Conservation (phyloP, 192 early-diverging fungal species). For the Backusella luteola region DNA sequence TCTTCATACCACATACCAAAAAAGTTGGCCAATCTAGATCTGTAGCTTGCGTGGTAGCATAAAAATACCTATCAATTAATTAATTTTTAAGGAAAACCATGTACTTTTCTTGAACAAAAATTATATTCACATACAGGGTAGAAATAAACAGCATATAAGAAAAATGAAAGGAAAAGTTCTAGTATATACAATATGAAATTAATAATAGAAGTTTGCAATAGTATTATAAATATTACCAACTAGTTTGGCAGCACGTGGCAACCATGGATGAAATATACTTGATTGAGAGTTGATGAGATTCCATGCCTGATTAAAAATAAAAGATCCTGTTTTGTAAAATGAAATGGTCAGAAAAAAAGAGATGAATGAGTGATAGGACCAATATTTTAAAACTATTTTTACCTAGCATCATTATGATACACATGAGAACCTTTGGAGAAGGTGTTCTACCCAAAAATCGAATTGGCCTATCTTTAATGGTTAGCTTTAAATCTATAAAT, state of each 20-base stretch:
- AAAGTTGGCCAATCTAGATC: slow-evolving; percentile 27
- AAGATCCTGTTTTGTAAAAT: slow-evolving; percentile 22
- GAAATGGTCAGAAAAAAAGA: not conserved
- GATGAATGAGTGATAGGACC: not conserved
- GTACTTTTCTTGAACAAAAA: not conserved
- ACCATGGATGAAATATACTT: slow-evolving; percentile 29
- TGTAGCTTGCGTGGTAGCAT: slow-evolving; percentile 37
- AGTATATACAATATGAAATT: not conserved
- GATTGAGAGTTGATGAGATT: slow-evolving; percentile 30
- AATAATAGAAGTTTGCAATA: not conserved
- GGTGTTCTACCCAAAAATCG: slow-evolving; percentile 34
- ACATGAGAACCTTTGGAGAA: slow-evolving; percentile 28
- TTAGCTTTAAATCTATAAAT: not conserved
- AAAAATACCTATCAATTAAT: slow-evolving; percentile 27
- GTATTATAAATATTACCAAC: slow-evolving; percentile 20
- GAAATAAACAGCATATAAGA: slow-evolving; percentile 36
- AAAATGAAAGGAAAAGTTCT: slow-evolving; percentile 38
- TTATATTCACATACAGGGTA: slow-evolving; percentile 30
- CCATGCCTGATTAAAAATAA: slow-evolving; percentile 39
- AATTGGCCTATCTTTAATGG: slow-evolving; percentile 24
- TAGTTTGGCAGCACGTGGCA: slow-evolving; percentile 31
- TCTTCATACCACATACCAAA: slow-evolving; percentile 19
- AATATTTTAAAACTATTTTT: not conserved
- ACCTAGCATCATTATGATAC: slow-evolving; percentile 38
- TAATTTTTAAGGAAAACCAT: not conserved